Evolutionary conservation across 208 protist species (phyloP).

Genomic region (Sergeia podlipaevii): DNA sequence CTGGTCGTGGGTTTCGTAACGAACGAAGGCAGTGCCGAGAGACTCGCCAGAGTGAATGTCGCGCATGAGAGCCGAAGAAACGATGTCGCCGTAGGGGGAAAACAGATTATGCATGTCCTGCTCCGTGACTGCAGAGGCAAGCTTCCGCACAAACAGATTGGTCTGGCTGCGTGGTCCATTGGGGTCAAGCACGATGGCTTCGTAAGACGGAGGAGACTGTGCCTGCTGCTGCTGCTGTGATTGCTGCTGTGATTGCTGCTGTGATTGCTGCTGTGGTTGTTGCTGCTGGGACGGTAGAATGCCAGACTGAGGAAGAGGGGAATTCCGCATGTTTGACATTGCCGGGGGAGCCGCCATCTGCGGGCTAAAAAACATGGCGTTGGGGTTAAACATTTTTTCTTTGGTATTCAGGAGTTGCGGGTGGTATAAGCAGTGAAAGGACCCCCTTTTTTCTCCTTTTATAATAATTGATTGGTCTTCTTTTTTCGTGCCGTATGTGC

Average conservation of each 20-base stretch:
- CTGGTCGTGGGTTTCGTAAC: conserved; percentile 60
- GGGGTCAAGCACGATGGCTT: conserved; percentile 41
- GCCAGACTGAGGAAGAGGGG: too few relatives aligned
- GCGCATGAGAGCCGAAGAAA: conserved; percentile 67
- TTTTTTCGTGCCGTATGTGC: too few relatives aligned
- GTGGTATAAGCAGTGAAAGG: too few relatives aligned
- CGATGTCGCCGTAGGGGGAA: conserved; percentile 50
- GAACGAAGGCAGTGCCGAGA: conserved; percentile 82
- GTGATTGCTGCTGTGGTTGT: too few relatives aligned
- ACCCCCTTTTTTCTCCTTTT: too few relatives aligned
- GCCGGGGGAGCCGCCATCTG: too few relatives aligned
- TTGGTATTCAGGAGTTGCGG: too few relatives aligned
- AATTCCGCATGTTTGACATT: too few relatives aligned
- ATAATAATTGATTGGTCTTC: too few relatives aligned
- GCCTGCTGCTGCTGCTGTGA: neutral
- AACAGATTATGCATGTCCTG: conserved; percentile 53
- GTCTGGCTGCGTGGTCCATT: conserved; percentile 64
- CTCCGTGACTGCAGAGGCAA: conserved; percentile 53
- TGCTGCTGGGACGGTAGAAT: too few relatives aligned
- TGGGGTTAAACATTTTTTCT: too few relatives aligned
- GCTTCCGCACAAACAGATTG: conserved; percentile 79
- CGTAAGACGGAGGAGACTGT: conserved; percentile 32
- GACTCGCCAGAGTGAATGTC: conserved; percentile 84
- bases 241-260: neutral
- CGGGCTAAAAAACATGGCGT: too few relatives aligned